Evolutionary conservation across 2,329 filamentous ascomycete genomes (phyloP).

Genomic region (Phialocephala subalpina): DNA sequence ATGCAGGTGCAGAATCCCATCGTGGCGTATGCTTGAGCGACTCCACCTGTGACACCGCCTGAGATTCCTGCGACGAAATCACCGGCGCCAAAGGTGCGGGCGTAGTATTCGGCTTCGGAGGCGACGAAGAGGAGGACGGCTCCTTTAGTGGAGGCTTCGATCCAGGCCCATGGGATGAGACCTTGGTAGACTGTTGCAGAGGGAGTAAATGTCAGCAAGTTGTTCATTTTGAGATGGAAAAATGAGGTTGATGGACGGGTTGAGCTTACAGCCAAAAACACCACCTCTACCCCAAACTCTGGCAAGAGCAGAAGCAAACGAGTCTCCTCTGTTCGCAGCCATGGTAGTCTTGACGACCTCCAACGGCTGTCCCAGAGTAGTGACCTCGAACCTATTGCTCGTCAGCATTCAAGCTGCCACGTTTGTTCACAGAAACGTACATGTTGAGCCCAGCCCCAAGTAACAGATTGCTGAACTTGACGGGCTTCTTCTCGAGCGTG

Average conservation of each 20-base stretch:
- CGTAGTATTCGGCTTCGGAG: conserved; percentile 96
- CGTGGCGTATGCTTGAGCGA: conserved; percentile 97
- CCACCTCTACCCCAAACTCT: conserved; percentile 96
- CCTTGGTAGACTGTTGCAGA: conserved; percentile 87
- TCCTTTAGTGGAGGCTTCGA: conserved; percentile 99
- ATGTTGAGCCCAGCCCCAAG: conserved; percentile 50
- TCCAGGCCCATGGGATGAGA: conserved; percentile 99
- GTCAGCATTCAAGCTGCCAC: conserved; percentile 15
- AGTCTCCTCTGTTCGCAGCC: conserved; percentile 93
- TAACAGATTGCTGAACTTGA: conserved; percentile 99
- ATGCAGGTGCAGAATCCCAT: conserved; percentile 99
- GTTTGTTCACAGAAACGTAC: conserved; percentile 25
- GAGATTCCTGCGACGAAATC: conserved; percentile 90
- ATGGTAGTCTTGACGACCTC: conserved; percentile 99
- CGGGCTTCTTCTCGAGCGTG: conserved; percentile 92
- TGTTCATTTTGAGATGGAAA: background rate
- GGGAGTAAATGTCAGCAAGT: conserved; percentile 36
- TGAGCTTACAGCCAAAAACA: conserved; percentile 85
- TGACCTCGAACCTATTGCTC: conserved; percentile 53
- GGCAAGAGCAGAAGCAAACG: conserved; percentile 80
- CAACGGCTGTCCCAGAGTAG: conserved; percentile 77
- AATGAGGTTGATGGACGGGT: conserved; percentile 9
- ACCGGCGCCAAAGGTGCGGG: conserved; percentile 80
- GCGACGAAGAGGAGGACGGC: conserved; percentile 99
- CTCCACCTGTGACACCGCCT: conserved; percentile 91